Percentiles rank a stretch among this genome's conserved stretches.
Evolutionary conservation across 192 early-diverging fungal genomes (phyloP).

Genomic region (Backusella tarrabulga): DNA sequence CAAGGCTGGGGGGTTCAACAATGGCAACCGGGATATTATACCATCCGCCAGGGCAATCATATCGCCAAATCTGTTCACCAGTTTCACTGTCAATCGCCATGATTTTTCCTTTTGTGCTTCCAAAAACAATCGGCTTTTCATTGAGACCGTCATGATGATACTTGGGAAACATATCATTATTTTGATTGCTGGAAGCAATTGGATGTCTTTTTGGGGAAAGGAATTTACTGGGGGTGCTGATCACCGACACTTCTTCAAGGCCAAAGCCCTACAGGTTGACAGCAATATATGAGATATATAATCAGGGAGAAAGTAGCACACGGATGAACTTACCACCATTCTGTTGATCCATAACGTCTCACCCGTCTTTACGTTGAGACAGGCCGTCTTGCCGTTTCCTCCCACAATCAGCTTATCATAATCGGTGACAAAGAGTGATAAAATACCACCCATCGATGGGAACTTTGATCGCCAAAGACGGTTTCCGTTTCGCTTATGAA

Average conservation of each 20-base stretch:
- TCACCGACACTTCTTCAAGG: background rate
- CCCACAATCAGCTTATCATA: background rate
- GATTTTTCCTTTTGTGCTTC: slow-evolving; percentile 17
- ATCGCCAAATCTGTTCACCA: slow-evolving; percentile 22
- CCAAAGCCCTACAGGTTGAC: slow-evolving; percentile 5
- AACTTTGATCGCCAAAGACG: background rate
- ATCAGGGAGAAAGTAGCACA: background rate
- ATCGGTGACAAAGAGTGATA: slow-evolving; percentile 6
- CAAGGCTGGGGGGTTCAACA: slow-evolving; percentile 5
- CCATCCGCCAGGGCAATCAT: slow-evolving; percentile 23
- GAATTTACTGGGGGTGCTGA: background rate
- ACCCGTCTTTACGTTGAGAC: background rate
- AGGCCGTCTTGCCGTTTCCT: background rate
- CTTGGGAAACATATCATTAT: background rate
- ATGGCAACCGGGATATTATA: slow-evolving; percentile 19
- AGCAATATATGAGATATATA: background rate
- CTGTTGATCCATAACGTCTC: background rate
- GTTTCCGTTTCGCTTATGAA: background rate
- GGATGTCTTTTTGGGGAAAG: background rate
- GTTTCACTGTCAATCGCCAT: slow-evolving; percentile 16
- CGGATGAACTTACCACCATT: background rate
- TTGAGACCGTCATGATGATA: background rate
- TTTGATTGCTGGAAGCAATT: background rate
- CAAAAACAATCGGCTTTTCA: slow-evolving; percentile 3
- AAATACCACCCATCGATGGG: background rate